These are phyloP conservation scores for Brassica nigra DNA, from an alignment of 345 rosid species.

Conservation along the genomic window DNA sequence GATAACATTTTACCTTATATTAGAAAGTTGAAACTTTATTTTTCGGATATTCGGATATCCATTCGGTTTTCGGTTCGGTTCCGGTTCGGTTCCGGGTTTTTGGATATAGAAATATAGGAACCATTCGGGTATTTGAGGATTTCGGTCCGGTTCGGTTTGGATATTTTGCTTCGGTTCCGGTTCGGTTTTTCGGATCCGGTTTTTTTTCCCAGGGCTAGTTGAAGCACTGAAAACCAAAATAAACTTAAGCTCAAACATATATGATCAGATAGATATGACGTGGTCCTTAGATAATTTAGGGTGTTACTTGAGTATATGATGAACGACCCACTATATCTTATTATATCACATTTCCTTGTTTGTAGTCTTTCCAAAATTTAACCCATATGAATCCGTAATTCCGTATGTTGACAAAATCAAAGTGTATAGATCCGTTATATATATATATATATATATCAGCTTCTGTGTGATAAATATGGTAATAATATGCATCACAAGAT, in stretches of 20 bases:
- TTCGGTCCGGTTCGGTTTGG: no score
- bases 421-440: background rate
- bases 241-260: background rate
- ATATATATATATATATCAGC: background rate
- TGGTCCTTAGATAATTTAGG: conserved; percentile 5
- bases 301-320: background rate
- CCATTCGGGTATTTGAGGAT: no score
- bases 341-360: conserved; percentile 2
- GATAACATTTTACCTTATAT: no score
- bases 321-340: conserved; percentile 16
- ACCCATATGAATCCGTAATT: background rate
- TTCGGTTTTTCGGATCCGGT: no score
- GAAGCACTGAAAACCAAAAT: background rate
- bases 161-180: no score
- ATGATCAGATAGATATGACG: background rate
- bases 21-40: no score
- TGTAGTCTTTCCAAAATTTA: conserved; percentile 1
- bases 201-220: background rate
- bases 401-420: background rate
- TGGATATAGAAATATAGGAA: no score
- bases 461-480: background rate
- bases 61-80: no score
- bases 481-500: background rate
- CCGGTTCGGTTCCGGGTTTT: no score
- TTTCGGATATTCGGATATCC: no score